Evolutionary conservation across 495 filamentous ascomycete genomes (phyloP), one percentile per base, ranked within the genome.

Genomic region (Aspergillus biplanus): DNA sequence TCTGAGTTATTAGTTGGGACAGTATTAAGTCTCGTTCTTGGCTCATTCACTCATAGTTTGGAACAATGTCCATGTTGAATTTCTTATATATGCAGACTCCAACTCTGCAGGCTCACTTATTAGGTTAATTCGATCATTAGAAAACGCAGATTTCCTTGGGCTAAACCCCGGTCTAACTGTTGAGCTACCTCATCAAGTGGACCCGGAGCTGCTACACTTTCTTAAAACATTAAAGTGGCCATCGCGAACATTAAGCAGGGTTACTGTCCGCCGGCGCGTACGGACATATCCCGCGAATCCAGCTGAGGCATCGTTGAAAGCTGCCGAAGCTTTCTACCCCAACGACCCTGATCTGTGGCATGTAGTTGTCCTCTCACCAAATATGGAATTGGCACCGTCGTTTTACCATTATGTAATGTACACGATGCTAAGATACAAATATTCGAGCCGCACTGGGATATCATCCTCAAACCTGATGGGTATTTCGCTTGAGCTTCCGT

Each of bases 361-460:
- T 73, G 83, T 96, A 9, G 81, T 97, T 33, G 70, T 96, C 18
- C 80, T 97, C 4, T 92, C 91, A 13, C 86, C 92, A 0, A 86
- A 93, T 67, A 83, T 80, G 6, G 87, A 97, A 68, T 68, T 97
- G 3, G 89, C 89, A 3, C 87, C 87, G 12, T 81, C 85, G 3
- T 97, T 89, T 69, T 93, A 85, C 63, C 90, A 96, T 65, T 97
- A 92, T 81, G 73, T 95, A 15, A 90, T 89, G 69, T 95, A 91
- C 72, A 72, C 77, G 15, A 72, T 90, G 6, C 79, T 97, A 1
- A 86, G 91, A 61, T 93, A 93, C 72, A 85, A 83, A 66, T 88
- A 93, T 69, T 92, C 91, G 2, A 63, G 75, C 13, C 65, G 75
- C 8, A 58, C 74, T 15, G 80, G 75, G 27, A 68, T 78, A 21